These are phyloP conservation scores for Euphrasia confusa DNA, from an alignment of 257 asterid species.

Conservation along the genomic window DNA sequence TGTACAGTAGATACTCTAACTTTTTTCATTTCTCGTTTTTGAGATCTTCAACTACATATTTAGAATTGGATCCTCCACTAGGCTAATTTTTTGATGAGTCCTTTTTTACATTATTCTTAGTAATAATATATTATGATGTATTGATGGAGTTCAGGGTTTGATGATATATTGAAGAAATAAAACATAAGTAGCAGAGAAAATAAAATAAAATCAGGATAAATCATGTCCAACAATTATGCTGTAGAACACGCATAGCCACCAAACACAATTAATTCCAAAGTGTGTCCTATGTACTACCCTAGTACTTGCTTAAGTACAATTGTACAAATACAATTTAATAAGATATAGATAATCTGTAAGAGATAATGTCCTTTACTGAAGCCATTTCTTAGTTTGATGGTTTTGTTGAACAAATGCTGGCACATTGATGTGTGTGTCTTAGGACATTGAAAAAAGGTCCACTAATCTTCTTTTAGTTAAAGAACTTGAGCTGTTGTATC, in stretches of 20 bases:
- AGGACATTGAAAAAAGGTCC: not conserved
- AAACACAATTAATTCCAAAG: too few relatives aligned
- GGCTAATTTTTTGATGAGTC: constrained; percentile 6
- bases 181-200: too few relatives aligned
- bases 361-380: too few relatives aligned
- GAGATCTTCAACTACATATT: constrained; percentile 7
- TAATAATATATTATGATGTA: not conserved
- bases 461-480: not conserved
- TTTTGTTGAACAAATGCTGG: not conserved
- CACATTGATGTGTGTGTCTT: not conserved
- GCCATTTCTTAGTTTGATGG: not conserved
- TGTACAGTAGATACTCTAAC: not conserved
- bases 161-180: not conserved
- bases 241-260: too few relatives aligned
- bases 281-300: too few relatives aligned
- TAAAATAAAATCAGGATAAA: too few relatives aligned
- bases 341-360: too few relatives aligned
- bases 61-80: constrained; percentile 7
- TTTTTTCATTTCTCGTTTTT: not conserved
- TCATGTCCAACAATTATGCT: too few relatives aligned
- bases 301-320: too few relatives aligned
- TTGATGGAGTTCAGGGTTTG: not conserved
- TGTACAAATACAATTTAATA: too few relatives aligned
- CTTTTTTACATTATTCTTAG: not conserved
- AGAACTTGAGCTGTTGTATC: not conserved